Percentiles rank a stretch among this genome's conserved stretches.
Evolutionary conservation across 768 basidiomycete species (phyloP).

Genomic region (Rhodotorula sphaerocarpa): DNA sequence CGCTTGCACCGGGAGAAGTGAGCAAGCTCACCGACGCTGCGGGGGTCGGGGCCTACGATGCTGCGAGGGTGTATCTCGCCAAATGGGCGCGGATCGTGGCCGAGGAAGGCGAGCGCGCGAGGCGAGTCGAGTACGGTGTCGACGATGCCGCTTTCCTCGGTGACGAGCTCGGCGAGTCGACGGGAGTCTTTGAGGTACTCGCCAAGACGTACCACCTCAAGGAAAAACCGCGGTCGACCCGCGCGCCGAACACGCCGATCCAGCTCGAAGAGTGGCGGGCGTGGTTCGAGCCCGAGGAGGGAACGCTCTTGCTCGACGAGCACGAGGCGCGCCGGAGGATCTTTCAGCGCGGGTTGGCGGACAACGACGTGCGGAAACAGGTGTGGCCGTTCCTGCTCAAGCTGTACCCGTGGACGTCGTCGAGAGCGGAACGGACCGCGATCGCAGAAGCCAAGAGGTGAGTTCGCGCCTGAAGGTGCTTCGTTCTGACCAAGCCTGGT

Average conservation of each 20-base stretch:
- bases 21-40: slow-evolving; percentile 58
- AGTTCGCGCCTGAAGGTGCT: slow-evolving; percentile 33
- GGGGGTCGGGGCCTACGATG: slow-evolving; percentile 91
- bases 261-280: slow-evolving; percentile 62
- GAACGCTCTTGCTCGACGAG: slow-evolving; percentile 41
- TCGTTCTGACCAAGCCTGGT: neutral
- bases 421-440: slow-evolving; percentile 54
- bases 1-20: slow-evolving; percentile 72
- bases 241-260: slow-evolving; percentile 70
- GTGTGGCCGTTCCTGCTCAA: slow-evolving; percentile 88
- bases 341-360: slow-evolving; percentile 60
- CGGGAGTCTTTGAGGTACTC: slow-evolving; percentile 79
- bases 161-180: slow-evolving; percentile 56
- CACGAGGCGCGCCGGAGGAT: slow-evolving; percentile 69
- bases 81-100: slow-evolving; percentile 88
- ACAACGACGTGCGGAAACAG: slow-evolving; percentile 56
- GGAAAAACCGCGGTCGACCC: slow-evolving; percentile 63
- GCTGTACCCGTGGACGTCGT: slow-evolving; percentile 71
- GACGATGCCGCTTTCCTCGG: slow-evolving; percentile 47
- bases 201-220: slow-evolving; percentile 49
- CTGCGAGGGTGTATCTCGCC: slow-evolving; percentile 89
- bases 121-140: slow-evolving; percentile 58
- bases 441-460: slow-evolving; percentile 62
- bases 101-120: slow-evolving; percentile 88
- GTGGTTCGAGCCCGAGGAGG: slow-evolving; percentile 54